Evolutionary conservation across 495 filamentous ascomycete species (phyloP).

Genomic region (Cairneyella variabilis): DNA sequence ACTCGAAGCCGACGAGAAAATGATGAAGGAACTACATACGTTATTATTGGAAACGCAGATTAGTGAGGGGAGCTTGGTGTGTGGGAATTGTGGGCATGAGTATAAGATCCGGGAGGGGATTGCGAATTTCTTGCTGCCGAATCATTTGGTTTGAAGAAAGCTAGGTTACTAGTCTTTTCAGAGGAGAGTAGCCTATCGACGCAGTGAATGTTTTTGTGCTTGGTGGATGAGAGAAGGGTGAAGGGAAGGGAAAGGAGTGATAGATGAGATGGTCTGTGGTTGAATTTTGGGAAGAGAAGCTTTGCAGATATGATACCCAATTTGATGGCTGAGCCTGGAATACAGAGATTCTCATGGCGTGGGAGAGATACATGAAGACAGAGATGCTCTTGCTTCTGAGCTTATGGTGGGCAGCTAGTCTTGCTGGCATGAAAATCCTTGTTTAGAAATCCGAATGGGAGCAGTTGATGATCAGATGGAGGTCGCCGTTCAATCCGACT

Average conservation of each 20-base stretch:
- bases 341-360: too few species aligned
- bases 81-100: slow-evolving; percentile 86
- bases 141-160: slow-evolving; percentile 64
- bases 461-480: too few species aligned
- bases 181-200: too few species aligned
- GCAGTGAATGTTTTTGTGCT: too few species aligned
- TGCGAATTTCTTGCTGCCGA: slow-evolving; percentile 91
- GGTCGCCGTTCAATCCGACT: too few species aligned
- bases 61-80: slow-evolving; percentile 79
- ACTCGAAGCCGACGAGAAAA: slow-evolving; percentile 57
- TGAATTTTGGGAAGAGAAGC: background rate
- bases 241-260: background rate
- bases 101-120: slow-evolving; percentile 93
- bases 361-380: too few species aligned
- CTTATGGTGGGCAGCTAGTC: too few species aligned
- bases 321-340: too few species aligned
- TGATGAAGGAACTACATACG: slow-evolving; percentile 71
- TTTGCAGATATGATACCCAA: background rate
- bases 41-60: slow-evolving; percentile 89
- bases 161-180: too few species aligned
- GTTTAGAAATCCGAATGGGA: too few species aligned
- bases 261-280: background rate
- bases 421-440: too few species aligned
- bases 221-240: slow-evolving; percentile 9
- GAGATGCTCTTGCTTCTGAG: too few species aligned